These are phyloP conservation scores for Phytophthora sp. DNA, from an alignment of 352 stramenopile species.

Conservation along the genomic window DNA sequence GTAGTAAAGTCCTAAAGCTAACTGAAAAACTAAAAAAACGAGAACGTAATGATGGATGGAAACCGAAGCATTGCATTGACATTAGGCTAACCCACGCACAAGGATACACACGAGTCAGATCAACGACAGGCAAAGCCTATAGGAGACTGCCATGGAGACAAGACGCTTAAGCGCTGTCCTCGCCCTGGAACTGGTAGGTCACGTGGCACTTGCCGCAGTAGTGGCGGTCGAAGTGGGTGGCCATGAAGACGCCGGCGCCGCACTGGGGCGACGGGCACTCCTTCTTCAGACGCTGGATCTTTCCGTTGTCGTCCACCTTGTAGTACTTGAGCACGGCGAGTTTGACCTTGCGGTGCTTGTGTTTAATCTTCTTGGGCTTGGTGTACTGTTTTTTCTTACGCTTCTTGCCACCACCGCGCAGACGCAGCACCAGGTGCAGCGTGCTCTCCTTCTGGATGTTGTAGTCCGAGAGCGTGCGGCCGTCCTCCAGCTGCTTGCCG, in stretches of 20 bases:
- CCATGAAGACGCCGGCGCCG: constrained; percentile 99
- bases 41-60: constrained; percentile 41
- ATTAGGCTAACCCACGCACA: constrained; percentile 18
- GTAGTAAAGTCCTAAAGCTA: not conserved
- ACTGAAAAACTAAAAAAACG: not conserved
- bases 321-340: constrained; percentile 98
- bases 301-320: constrained; percentile 96
- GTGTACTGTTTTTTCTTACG: constrained; percentile 99
- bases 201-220: constrained; percentile 99
- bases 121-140: constrained; percentile 23
- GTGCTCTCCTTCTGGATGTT: constrained; percentile 98
- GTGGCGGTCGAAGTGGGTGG: constrained; percentile 99
- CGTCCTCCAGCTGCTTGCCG: constrained; percentile 99
- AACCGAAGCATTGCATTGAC: constrained; percentile 48
- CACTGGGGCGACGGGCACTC: constrained; percentile 95
- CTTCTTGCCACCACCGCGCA: constrained; percentile 98
- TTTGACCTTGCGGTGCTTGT: constrained; percentile 98
- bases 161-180: constrained; percentile 64
- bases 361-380: constrained; percentile 99
- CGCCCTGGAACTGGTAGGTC: constrained; percentile 94
- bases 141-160: constrained; percentile 19
- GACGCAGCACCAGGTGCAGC: constrained; percentile 97
- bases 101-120: not conserved
- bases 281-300: constrained; percentile 98
- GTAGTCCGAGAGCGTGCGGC: constrained; percentile 93